A percentile compares a stretch with the other conserved stretches of the same genome.
Conservation (phyloP, 192 early-diverging fungal genomes). For the Mortierella hygrophila region DNA sequence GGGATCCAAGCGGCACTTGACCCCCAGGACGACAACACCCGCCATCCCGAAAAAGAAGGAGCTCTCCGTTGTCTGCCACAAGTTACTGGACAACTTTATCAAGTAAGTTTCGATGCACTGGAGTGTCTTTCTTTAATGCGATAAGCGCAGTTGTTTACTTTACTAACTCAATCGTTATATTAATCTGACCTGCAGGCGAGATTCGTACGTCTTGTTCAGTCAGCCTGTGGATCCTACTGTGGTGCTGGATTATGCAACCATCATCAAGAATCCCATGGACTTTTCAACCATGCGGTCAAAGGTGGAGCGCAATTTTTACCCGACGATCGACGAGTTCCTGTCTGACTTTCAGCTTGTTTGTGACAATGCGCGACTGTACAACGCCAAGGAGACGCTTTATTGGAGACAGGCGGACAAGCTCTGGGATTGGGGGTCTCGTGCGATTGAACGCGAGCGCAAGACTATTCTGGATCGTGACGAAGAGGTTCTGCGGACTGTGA, state of each 20-base stretch:
- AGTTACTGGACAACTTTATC: slow-evolving; percentile 73
- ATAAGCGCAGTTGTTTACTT: not conserved
- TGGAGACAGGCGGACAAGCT: slow-evolving; percentile 86
- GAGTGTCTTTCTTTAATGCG: not conserved
- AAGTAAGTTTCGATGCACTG: slow-evolving; percentile 57
- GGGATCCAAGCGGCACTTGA: slow-evolving; percentile 42
- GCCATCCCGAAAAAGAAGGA: slow-evolving; percentile 64
- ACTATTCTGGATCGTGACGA: slow-evolving; percentile 54
- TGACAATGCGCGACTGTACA: slow-evolving; percentile 87
- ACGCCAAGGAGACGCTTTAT: slow-evolving; percentile 84
- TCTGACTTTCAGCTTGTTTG: slow-evolving; percentile 83
- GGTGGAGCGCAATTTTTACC: slow-evolving; percentile 72
- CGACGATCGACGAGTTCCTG: slow-evolving; percentile 76
- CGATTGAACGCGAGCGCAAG: slow-evolving; percentile 77
- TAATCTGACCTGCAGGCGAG: slow-evolving; percentile 62
- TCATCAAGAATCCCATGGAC: slow-evolving; percentile 92
- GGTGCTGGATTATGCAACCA: slow-evolving; percentile 84
- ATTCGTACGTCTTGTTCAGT: slow-evolving; percentile 89
- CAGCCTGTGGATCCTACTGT: slow-evolving; percentile 84
- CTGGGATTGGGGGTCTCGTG: slow-evolving; percentile 71
- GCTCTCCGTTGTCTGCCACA: slow-evolving; percentile 72
- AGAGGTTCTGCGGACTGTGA: slow-evolving; percentile 18
- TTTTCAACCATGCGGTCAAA: slow-evolving; percentile 90
- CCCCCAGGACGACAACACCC: slow-evolving; percentile 51
- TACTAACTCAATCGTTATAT: too few relatives aligned